phyloP scores from a whole-genome alignment of 2,329 filamentous ascomycete species.

The Geosmithia flava region DNA sequence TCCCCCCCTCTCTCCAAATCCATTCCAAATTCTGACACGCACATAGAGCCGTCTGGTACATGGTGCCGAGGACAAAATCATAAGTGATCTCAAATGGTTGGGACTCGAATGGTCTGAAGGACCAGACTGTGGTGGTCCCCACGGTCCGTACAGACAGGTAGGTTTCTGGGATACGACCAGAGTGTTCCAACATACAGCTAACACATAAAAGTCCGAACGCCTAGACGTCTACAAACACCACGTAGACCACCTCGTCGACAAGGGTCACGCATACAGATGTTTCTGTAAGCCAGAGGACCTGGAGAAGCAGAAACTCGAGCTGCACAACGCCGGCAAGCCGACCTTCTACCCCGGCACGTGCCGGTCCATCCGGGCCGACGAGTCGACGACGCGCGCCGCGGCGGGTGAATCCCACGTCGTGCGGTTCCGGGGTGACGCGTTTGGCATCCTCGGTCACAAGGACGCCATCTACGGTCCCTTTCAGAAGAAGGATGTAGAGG shows the following conservation, averaged over 20 bases:
- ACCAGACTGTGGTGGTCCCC: slow-evolving; percentile 67
- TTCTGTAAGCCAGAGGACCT: slow-evolving; percentile 73
- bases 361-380: slow-evolving; percentile 47
- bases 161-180: too few species aligned
- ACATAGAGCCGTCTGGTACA: slow-evolving; percentile 63
- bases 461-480: slow-evolving; percentile 73
- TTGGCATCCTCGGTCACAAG: slow-evolving; percentile 47
- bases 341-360: slow-evolving; percentile 54
- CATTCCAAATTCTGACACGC: too few species aligned
- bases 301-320: slow-evolving; percentile 50
- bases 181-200: too few species aligned
- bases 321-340: slow-evolving; percentile 36
- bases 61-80: slow-evolving; percentile 67
- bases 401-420: slow-evolving; percentile 64
- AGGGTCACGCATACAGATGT: slow-evolving; percentile 76
- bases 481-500: slow-evolving; percentile 41
- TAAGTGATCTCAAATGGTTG: slow-evolving; percentile 75
- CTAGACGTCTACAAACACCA: slow-evolving; percentile 61
- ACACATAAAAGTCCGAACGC: slow-evolving; percentile 55
- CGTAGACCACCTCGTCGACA: slow-evolving; percentile 53
- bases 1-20: slow-evolving; percentile 3
- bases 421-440: slow-evolving; percentile 52
- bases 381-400: slow-evolving; percentile 59
- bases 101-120: slow-evolving; percentile 92
- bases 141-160: slow-evolving; percentile 80